Evolutionary conservation across 1,139 yeast species (phyloP), one percentile per base, ranked within the genome.

Genomic region (Entelexis paramagnoliae): DNA sequence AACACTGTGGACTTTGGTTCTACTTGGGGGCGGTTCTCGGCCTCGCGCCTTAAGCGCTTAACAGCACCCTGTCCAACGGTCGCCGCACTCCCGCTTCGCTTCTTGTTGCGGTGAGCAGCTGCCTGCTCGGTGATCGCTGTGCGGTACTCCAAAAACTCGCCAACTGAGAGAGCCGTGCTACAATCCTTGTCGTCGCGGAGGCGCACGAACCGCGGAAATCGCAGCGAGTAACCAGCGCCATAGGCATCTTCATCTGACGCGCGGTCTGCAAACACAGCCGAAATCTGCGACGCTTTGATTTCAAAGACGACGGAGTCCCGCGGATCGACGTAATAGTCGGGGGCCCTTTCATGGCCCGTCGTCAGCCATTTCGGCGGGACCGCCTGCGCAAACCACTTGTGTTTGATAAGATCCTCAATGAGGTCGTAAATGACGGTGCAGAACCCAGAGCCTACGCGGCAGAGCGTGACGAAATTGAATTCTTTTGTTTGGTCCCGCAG

Each of bases 361-460:
- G 44, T 43, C 1, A 59, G 50, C 51, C 55, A 53, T 1, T 45
- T 44, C 2, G 61, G 65, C 0, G 48, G 67, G 52, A 13, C 62
- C 59, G 16, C 60, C 51, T 69, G 71, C 34, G 71, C 66, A 6
- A 69, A 70, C 95, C 95, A 86, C 55, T 77, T 75, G 1, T 79
- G 80, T 36, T 72, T 68, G 0, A 94, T 79, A 11, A 71, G 55
- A 24, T 79, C 70, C 42, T 77, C 78, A 35, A 91, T 81, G 50
- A 71, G 72, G 38, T 75, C 75, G 57, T 74, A 81, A 52, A 83
- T 91, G 1, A 73, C 76, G 4, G 70, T 67, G 10, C 85, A 77
- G 58, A 91, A 79, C 0, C 97, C 97, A 62, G 89, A 88, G 0
- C 95, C 93, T 38, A 88, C 86, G 38, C 78, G 75, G 60, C 95